Percentiles rank a stretch among this genome's conserved stretches.
Conservation (phyloP, 345 rosid species). For the Adansonia digitata region DNA sequence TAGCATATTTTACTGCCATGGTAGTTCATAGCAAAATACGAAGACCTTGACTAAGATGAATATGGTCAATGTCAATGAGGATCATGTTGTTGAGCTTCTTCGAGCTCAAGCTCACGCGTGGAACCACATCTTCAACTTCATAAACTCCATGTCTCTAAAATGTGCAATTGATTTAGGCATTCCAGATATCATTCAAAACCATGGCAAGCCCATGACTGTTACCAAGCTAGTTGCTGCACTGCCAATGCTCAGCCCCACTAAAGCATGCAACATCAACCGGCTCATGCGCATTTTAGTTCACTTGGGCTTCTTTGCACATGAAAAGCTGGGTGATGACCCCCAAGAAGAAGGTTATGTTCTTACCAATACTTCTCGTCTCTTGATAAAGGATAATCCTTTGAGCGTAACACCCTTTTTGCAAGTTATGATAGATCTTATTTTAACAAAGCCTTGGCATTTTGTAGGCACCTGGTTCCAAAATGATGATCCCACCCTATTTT, state of each 20-base stretch:
- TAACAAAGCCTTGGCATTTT: conserved; percentile 22
- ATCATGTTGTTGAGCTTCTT: neutral
- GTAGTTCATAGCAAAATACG: neutral
- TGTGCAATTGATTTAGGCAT: conserved; percentile 42
- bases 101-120: neutral
- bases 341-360: conserved; percentile 23
- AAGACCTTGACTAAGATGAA: neutral
- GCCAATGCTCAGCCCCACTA: conserved; percentile 20
- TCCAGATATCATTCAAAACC: conserved; percentile 37
- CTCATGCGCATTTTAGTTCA: conserved; percentile 40
- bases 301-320: conserved; percentile 32
- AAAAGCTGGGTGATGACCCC: neutral
- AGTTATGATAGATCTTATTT: conserved; percentile 13
- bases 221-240: conserved; percentile 26
- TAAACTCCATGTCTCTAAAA: conserved; percentile 40
- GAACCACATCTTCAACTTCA: conserved; percentile 33
- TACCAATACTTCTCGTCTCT: conserved; percentile 23
- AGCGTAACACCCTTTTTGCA: conserved; percentile 25
- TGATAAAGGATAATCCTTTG: conserved; percentile 26
- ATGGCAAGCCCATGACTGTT: conserved; percentile 38
- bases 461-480: conserved; percentile 28
- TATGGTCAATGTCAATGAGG: neutral
- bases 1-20: neutral
- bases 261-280: conserved; percentile 17
- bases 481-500: conserved; percentile 24